Evolutionary conservation across 108 stramenopile genomes (phyloP), one percentile per base, ranked within the genome.

Genomic region (Nitzschia sp.): DNA sequence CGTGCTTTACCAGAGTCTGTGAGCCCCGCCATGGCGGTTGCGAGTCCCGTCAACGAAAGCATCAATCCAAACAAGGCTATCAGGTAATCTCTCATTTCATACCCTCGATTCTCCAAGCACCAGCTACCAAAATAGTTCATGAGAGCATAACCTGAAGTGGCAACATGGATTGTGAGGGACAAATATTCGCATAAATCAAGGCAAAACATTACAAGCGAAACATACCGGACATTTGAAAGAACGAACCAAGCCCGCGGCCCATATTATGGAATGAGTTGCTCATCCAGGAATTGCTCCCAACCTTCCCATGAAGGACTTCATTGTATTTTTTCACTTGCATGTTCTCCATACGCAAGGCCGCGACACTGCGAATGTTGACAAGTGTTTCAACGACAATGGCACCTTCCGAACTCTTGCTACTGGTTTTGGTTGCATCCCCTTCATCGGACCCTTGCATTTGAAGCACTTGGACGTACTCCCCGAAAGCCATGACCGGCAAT

Each of bases 41-140:
- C 80, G 26, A 85, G 37, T 10, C 90, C 90, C 41, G 70, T 76
- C 41, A 86, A 57, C 3, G 83, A 81, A 38, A 92, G 76, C 21
- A 92, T 34, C 0, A 88, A 60, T 9, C 81, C 56, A 50, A 92
- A 84, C 60, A 88, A 82, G 41, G 82, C 61, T 51, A 85, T 83
- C 41, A 85, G 52, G 48, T 83, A 83, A 34, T 86, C 82, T 1
- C 67, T 71, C 10, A 53, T 61, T 12, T 67, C 78, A 24, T 68
- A 61, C 34, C 72, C 71, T 29, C 42, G 69, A 26, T 65, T 22
- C 0, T 86, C 66, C 19, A 87, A 57, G 20, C 83, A 57, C 55
- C 63, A 83, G 5, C 78, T 77, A 37, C 86, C 89, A 75, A 69
- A 86, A 80, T 84, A 84, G 53, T 83, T 81, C 68, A 77, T 54